Evolutionary conservation across 345 rosid genomes (phyloP).

Genomic region (Microthlaspi erraticum): DNA sequence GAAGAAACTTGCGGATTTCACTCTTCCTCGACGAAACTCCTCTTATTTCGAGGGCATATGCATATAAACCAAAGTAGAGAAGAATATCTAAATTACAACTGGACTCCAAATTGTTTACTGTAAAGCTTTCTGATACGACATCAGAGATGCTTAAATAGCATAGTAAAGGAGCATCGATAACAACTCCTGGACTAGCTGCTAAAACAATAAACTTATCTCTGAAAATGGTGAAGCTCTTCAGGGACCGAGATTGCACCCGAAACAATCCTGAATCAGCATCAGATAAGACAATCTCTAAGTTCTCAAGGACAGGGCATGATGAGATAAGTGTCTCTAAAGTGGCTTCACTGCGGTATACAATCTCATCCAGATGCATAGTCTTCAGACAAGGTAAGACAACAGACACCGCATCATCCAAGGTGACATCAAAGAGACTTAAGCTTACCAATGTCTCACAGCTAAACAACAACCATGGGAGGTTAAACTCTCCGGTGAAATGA

Average conservation of each 20-base stretch:
- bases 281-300: too few species aligned
- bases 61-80: neutral
- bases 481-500: too few species aligned
- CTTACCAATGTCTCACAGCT: too few species aligned
- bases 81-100: neutral
- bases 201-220: neutral
- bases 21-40: neutral
- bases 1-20: neutral
- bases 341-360: too few species aligned
- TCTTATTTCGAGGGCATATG: neutral
- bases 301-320: too few species aligned
- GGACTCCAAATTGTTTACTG: neutral
- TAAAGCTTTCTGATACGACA: neutral
- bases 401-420: too few species aligned
- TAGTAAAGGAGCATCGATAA: conserved; percentile 2
- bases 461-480: too few species aligned
- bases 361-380: too few species aligned
- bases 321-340: too few species aligned
- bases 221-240: neutral
- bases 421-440: too few species aligned
- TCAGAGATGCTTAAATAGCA: neutral
- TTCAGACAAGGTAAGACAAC: too few species aligned
- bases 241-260: conserved; percentile 2
- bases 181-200: neutral
- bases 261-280: too few species aligned